phyloP scores from a whole-genome alignment of 2,329 filamentous ascomycete genomes.

The Fusarium acutatum region DNA sequence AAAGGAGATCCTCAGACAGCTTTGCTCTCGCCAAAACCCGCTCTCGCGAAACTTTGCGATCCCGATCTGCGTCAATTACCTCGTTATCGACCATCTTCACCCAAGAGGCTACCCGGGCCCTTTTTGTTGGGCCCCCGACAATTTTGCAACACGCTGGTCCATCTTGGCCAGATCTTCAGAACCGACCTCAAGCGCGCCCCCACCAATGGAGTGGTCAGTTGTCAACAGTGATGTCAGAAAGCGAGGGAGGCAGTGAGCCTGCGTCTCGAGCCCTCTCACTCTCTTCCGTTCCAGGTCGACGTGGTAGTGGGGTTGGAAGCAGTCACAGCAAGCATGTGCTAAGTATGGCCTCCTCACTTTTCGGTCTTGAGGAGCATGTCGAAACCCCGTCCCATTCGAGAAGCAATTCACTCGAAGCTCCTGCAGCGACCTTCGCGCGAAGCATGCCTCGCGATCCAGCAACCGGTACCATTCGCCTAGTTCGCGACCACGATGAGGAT shows the following conservation, averaged over 20 bases:
- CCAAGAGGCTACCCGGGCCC: conserved; percentile 53
- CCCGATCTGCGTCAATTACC: conserved; percentile 62
- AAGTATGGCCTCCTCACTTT: conserved; percentile 65
- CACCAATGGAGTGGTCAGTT: conserved; percentile 72
- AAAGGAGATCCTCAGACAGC: conserved; percentile 58
- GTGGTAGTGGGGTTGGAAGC: conserved; percentile 60
- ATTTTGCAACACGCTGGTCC: conserved; percentile 40
- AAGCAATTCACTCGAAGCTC: conserved; percentile 60
- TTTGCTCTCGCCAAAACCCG: conserved; percentile 59
- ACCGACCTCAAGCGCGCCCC: conserved; percentile 45
- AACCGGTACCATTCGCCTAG: conserved; percentile 52
- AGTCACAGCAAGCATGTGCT: conserved; percentile 63
- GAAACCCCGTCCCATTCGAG: conserved; percentile 50
- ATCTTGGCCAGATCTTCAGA: conserved; percentile 33
- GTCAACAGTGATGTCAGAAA: conserved; percentile 70
- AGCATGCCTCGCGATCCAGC: conserved; percentile 46
- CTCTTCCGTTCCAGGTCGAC: conserved; percentile 53
- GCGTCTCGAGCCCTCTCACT: conserved; percentile 59
- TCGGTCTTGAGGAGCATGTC: conserved; percentile 52
- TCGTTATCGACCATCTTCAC: conserved; percentile 65
- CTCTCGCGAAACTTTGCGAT: conserved; percentile 63
- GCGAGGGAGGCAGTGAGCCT: conserved; percentile 61
- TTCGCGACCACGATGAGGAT: conserved; percentile 69
- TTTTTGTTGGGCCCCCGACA: conserved; percentile 43
- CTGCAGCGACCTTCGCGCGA: conserved; percentile 55